Evolutionary conservation across 352 stramenopile species (phyloP), one percentile per base, ranked within the genome.

Genomic region (Pythium grandisporangium): DNA sequence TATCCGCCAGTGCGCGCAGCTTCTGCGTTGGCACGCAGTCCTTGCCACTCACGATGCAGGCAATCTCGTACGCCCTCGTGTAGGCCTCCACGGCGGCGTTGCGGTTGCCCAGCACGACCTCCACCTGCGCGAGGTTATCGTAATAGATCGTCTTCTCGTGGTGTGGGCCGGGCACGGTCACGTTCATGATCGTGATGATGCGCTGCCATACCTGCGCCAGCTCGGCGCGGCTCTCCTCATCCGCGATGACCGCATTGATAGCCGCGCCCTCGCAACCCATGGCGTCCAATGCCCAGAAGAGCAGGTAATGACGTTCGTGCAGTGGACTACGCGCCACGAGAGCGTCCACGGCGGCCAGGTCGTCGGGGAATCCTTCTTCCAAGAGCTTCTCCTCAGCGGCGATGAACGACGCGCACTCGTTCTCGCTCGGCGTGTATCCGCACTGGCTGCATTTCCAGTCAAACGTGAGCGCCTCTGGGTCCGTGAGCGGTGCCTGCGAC

Each of bases 91-190:
- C 67, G 23, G 69, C 71, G 14, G 57, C 69, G 13, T 48, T 42
- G 13, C 75, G 51, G 43, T 90, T 63, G 8, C 73, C 71, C 12
- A 84, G 45, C 20, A 81, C 60, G 32, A 91, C 67, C 7, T 71
- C 61, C 5, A 83, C 73, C 54, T 91, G 74, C 20, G 77, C 77
- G 27, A 86, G 49, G 50, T 88, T 84, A 59, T 91, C 77, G 55
- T 91, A 91, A 55, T 91, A 84, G 42, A 87, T 85, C 20, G 65
- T 82, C 53, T 91, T 91, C 53, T 87, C 73, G 49, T 91, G 73
- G 39, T 87, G 65, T 27, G 67, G 59, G 14, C 62, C 55, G 10
- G 70, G 77, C 37, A 88, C 56, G 8, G 81, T 66, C n/a, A 69
- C 53, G 58, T 90, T 82, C 66, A 90, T 80, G 47, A 42, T 64